phyloP scores from a whole-genome alignment of 2,329 filamentous ascomycete species.

The Aspergillus fijiensis region DNA sequence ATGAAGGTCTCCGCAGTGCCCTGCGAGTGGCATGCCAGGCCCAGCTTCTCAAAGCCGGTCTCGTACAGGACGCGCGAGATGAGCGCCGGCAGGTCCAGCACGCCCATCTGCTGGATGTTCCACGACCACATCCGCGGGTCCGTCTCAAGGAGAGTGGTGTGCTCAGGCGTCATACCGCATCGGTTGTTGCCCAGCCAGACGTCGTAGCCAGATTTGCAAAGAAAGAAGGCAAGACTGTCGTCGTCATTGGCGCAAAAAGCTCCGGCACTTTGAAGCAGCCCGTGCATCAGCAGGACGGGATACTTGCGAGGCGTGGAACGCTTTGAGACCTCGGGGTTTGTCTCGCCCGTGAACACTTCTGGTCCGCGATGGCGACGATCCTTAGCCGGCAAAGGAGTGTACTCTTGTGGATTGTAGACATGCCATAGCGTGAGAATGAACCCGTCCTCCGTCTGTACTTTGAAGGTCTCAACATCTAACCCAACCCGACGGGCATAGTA shows the following conservation, averaged over 20 bases:
- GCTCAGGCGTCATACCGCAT: conserved; percentile 78
- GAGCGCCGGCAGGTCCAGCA: conserved; percentile 80
- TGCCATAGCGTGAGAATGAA: conserved; percentile 90
- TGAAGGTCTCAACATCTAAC: conserved; percentile 76
- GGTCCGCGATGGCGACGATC: conserved; percentile 54
- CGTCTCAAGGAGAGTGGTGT: conserved; percentile 65
- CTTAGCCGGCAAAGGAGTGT: conserved; percentile 54
- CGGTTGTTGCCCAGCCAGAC: conserved; percentile 95
- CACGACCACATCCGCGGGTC: conserved; percentile 96
- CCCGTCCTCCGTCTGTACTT: conserved; percentile 90
- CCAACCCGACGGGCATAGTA: conserved; percentile 89
- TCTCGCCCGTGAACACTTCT: conserved; percentile 58
- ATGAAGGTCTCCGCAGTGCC: conserved; percentile 88
- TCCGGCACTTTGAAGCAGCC: conserved; percentile 81
- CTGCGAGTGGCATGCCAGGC: conserved; percentile 83
- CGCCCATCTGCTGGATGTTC: conserved; percentile 93
- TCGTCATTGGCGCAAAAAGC: conserved; percentile 91
- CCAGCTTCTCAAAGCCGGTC: conserved; percentile 80
- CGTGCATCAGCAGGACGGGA: conserved; percentile 83
- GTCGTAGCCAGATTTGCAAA: conserved; percentile 89
- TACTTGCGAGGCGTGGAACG: conserved; percentile 49
- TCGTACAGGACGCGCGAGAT: conserved; percentile 75
- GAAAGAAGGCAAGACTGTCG: conserved; percentile 83
- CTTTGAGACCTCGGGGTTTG: conserved; percentile 24
- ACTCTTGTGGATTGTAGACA: conserved; percentile 78